A percentile compares a stretch with the other conserved stretches of the same genome.
Conservation (phyloP, 805 yeast species). For the Pichia californica region DNA sequence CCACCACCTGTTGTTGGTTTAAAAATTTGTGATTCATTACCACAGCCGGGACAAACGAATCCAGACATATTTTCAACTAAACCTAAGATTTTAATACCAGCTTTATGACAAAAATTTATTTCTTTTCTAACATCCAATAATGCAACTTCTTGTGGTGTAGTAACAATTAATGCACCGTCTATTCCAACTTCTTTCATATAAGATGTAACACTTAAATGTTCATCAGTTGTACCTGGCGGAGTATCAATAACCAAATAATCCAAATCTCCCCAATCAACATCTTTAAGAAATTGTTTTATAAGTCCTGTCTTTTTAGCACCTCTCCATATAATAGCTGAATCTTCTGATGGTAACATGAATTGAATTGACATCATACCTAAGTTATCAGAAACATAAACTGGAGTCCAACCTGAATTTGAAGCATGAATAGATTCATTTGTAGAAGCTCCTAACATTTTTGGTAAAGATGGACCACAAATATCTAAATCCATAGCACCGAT, state of each 20-base stretch:
- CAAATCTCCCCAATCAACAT: conserved; percentile 89
- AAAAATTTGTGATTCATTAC: conserved; percentile 84
- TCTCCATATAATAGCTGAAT: conserved; percentile 94
- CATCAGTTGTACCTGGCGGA: conserved; percentile 98
- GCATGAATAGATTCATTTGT: conserved; percentile 86
- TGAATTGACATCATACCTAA: conserved; percentile 93
- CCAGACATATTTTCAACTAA: conserved; percentile 98
- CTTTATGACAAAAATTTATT: conserved; percentile 89
- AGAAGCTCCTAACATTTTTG: conserved; percentile 88
- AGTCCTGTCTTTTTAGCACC: conserved; percentile 93
- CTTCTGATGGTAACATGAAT: conserved; percentile 88
- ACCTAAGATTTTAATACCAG: conserved; percentile 79
- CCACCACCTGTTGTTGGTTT: conserved; percentile 98
- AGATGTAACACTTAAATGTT: conserved; percentile 84
- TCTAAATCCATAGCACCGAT: conserved; percentile 97
- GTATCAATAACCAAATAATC: conserved; percentile 91
- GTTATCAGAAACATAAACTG: conserved; percentile 92
- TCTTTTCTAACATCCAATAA: conserved; percentile 92
- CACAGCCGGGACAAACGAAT: conserved; percentile 92
- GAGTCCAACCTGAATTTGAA: conserved; percentile 92
- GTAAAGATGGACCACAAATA: conserved; percentile 96
- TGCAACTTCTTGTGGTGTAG: conserved; percentile 98
- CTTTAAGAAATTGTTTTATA: conserved; percentile 88
- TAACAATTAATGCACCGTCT: conserved; percentile 91
- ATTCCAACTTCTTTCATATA: conserved; percentile 85